phyloP scores from a whole-genome alignment of 2,329 filamentous ascomycete species.

The Cladorrhinum sp. region DNA sequence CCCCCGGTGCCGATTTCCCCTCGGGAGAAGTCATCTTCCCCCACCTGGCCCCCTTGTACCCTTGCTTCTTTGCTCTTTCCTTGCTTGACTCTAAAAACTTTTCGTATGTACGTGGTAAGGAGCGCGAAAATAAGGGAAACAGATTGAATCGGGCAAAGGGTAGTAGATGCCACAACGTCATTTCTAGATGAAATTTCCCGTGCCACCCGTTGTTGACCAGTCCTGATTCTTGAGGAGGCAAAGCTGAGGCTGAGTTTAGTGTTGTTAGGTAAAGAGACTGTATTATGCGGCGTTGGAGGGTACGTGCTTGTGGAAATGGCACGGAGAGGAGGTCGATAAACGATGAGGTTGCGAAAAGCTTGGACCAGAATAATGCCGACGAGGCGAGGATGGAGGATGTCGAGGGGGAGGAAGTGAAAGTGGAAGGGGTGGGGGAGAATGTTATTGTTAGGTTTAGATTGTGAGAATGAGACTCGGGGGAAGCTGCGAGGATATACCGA shows the following conservation, averaged over 20 bases:
- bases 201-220: slow-evolving; percentile 56
- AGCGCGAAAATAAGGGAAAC: slow-evolving; percentile 43
- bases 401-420: slow-evolving; percentile 27
- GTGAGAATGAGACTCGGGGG: slow-evolving; percentile 25
- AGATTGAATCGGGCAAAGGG: slow-evolving; percentile 52
- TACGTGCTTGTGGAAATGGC: slow-evolving; percentile 40
- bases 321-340: slow-evolving; percentile 49
- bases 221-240: slow-evolving; percentile 45
- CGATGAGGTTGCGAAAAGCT: slow-evolving; percentile 49
- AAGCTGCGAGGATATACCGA: slow-evolving; percentile 40
- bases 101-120: slow-evolving; percentile 44
- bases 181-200: slow-evolving; percentile 55
- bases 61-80: slow-evolving; percentile 38
- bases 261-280: slow-evolving; percentile 52
- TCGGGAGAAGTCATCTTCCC: slow-evolving; percentile 57
- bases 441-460: slow-evolving; percentile 29
- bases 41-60: slow-evolving; percentile 45
- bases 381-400: slow-evolving; percentile 27
- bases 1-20: slow-evolving; percentile 54
- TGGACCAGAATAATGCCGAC: slow-evolving; percentile 44
- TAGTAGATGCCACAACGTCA: slow-evolving; percentile 52
- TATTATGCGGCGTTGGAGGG: slow-evolving; percentile 52
- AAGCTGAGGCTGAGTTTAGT: slow-evolving; percentile 49
- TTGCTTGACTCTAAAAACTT: slow-evolving; percentile 43
- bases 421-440: slow-evolving; percentile 31